These are phyloP conservation scores for Aspergillus phoenicis DNA, from an alignment of 2,329 filamentous ascomycete genomes.

Conservation along the genomic window DNA sequence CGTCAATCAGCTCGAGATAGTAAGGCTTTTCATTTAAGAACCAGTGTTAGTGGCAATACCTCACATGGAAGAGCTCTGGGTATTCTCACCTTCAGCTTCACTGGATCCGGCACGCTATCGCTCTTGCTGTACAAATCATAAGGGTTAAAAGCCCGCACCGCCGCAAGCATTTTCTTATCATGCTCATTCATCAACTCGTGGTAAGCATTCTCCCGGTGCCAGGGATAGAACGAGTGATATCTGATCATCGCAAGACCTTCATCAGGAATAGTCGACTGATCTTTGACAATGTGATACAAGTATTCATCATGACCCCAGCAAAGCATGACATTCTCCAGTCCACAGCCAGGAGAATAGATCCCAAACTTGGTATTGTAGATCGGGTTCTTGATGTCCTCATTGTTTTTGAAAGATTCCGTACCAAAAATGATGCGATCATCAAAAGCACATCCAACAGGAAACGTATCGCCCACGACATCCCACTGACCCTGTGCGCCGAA, in stretches of 20 bases:
- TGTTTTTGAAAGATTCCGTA: slow-evolving; percentile 69
- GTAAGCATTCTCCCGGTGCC: slow-evolving; percentile 83
- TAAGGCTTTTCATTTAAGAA: slow-evolving; percentile 56
- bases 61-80: not conserved
- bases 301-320: slow-evolving; percentile 69
- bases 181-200: slow-evolving; percentile 79
- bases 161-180: slow-evolving; percentile 76
- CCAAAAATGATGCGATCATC: slow-evolving; percentile 79
- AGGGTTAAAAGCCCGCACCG: slow-evolving; percentile 84
- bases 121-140: slow-evolving; percentile 93
- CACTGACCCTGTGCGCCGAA: slow-evolving; percentile 80
- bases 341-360: slow-evolving; percentile 78
- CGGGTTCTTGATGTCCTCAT: slow-evolving; percentile 71
- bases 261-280: slow-evolving; percentile 74
- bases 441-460: slow-evolving; percentile 51
- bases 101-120: slow-evolving; percentile 73
- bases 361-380: slow-evolving; percentile 76
- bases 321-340: slow-evolving; percentile 84
- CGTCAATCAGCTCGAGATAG: slow-evolving; percentile 73
- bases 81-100: slow-evolving; percentile 68
- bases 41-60: slow-evolving; percentile 16
- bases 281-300: slow-evolving; percentile 77
- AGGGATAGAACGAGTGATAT: slow-evolving; percentile 91
- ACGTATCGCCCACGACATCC: slow-evolving; percentile 77
- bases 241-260: slow-evolving; percentile 91